Evolutionary conservation across 129 eudicot genomes (phyloP).

Genomic region (Daucus carota): DNA sequence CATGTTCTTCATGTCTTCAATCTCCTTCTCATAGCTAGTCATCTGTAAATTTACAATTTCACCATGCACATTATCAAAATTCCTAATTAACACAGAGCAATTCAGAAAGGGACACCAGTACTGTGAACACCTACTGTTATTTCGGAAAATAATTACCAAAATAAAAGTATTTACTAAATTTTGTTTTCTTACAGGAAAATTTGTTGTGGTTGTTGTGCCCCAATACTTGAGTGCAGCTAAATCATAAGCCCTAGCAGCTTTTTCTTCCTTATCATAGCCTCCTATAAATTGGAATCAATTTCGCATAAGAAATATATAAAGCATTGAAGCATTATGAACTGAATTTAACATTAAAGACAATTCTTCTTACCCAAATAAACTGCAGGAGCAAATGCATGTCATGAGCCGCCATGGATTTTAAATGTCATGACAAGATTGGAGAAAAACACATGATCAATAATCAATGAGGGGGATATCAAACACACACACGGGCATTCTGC

Average conservation of each 20-base stretch:
- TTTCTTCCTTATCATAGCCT: conserved; percentile 93
- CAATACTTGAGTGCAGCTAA: conserved; percentile 89
- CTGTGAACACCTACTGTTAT: no score
- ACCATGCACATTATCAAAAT: no score
- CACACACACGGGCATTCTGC: background rate
- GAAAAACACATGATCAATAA: background rate
- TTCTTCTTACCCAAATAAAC: conserved; percentile 81
- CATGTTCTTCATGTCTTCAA: conserved; percentile 94
- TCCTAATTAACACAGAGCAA: no score
- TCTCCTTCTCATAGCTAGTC: conserved; percentile 71
- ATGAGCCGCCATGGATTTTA: conserved; percentile 23
- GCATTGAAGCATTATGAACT: background rate
- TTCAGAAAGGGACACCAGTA: no score
- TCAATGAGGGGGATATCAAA: background rate
- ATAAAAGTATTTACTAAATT: no score
- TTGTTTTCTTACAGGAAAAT: conserved; percentile 87
- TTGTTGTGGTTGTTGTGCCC: conserved; percentile 90
- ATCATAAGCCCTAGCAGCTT: conserved; percentile 93
- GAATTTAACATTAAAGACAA: conserved; percentile 10
- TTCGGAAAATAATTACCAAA: no score
- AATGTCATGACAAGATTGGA: background rate
- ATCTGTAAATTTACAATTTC: conserved; percentile 34
- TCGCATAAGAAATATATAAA: background rate
- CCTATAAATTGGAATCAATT: conserved; percentile 30
- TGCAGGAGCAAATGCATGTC: conserved; percentile 41